phyloP scores from a whole-genome alignment of 2,329 filamentous ascomycete genomes.

The Cercospora janseana region DNA sequence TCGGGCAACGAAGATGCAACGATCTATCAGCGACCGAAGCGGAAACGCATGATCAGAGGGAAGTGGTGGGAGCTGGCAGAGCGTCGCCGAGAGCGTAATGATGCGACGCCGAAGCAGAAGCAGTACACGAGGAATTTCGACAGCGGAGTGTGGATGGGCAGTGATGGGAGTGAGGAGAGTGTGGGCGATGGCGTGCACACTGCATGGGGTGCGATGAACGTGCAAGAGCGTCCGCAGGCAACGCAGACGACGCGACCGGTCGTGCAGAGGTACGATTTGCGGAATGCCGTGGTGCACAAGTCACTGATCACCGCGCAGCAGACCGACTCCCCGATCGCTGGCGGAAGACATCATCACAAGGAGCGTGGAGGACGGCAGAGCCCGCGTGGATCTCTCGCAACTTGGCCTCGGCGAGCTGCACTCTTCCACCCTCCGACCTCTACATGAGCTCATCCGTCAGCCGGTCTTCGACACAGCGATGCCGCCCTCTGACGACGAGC shows the following conservation, averaged over 20 bases:
- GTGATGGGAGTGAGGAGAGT: conserved; percentile 49
- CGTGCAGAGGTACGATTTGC: background rate
- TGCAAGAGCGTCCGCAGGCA: background rate
- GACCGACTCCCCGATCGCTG: conserved; percentile 17
- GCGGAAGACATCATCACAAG: conserved; percentile 30
- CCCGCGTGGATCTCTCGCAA: conserved; percentile 60
- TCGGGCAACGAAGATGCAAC: conserved; percentile 57
- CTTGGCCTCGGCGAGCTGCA: conserved; percentile 55
- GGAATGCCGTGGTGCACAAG: background rate
- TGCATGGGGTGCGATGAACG: conserved; percentile 7
- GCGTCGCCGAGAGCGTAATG: conserved; percentile 19
- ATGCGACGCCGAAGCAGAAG: conserved; percentile 48
- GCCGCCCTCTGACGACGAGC: conserved; percentile 55
- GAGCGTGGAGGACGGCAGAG: conserved; percentile 55
- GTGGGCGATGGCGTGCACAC: background rate
- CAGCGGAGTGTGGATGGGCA: conserved; percentile 68
- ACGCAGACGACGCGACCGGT: conserved; percentile 1
- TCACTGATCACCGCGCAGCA: conserved; percentile 12
- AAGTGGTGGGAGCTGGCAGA: conserved; percentile 60
- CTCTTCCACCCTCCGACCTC: conserved; percentile 56
- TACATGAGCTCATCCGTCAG: conserved; percentile 44
- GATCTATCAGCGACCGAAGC: conserved; percentile 59
- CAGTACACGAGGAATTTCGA: conserved; percentile 57
- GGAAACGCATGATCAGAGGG: conserved; percentile 63
- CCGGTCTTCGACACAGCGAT: conserved; percentile 30